phyloP scores from a whole-genome alignment of 169 alveolate species.

The Toxoplasma gondii region DNA sequence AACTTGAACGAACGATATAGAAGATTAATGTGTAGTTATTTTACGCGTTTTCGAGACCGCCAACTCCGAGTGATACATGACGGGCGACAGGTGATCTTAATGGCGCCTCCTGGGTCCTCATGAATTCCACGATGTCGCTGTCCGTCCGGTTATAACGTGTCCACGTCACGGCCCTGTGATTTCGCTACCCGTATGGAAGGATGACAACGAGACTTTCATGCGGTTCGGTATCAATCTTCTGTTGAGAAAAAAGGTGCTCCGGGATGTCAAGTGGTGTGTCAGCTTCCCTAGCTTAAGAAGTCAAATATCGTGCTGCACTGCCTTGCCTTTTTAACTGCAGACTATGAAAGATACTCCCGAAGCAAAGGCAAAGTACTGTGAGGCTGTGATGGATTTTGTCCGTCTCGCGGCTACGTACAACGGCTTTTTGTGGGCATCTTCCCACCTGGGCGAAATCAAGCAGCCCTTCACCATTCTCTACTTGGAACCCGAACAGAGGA shows the following conservation, averaged over 20 bases:
- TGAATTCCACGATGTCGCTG: no score
- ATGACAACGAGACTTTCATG: not conserved
- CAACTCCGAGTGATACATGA: no score
- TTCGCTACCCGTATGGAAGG: not conserved
- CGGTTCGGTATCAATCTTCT: not conserved
- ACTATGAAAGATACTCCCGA: not conserved
- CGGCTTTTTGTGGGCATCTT: constrained; percentile 26
- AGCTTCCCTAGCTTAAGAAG: no score
- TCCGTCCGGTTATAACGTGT: no score
- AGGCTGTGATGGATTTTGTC: not conserved
- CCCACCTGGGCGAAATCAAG: not conserved
- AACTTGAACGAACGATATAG: no score
- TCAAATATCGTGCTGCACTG: no score
- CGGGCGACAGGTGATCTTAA: no score
- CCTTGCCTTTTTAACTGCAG: not conserved
- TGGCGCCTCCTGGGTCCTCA: no score
- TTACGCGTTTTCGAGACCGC: no score
- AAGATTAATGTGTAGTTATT: no score
- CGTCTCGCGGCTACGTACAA: constrained; percentile 10
- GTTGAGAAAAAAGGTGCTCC: no score
- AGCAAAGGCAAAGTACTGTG: constrained; percentile 28
- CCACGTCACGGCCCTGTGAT: not conserved
- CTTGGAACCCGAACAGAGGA: not conserved
- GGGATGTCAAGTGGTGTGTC: no score
- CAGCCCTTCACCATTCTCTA: constrained; percentile 19